Base-by-base conservation (phyloP, 1,284 basidiomycete genomes). In the Sanghuangporus weigelae region DNA sequence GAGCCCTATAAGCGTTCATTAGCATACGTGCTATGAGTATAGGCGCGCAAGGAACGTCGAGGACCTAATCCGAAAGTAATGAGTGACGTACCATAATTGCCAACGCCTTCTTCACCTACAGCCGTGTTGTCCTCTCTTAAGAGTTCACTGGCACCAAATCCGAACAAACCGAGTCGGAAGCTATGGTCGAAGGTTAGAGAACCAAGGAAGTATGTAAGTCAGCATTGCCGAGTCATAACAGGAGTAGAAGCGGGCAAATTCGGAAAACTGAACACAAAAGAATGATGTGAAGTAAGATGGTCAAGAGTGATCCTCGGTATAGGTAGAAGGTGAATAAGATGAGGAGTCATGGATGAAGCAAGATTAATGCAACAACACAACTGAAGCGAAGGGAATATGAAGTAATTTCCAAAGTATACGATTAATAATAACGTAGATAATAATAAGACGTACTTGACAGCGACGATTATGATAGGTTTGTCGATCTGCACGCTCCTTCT, bases 141-240 rank as follows among this genome's bases (percentile, higher is more conserved):
- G 56, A 81, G 79, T 31, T 79, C 77, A 65, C 82, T 84, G 8
- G 86, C 85, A 31, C 87, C 89, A 63, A 84, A 90, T 31, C 89
- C 89, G 69, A 91, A 81, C 46, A 91, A 73, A 53, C 89, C 89
- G 21, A 91, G 74, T n/a, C 89, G 88, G 72, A 84, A 91, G 72
- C 89, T 91, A 67, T 19, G 57, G 31, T 23, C 6, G 7, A n/a
- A 14, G 38, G 23, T 39, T 16, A 48, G 31, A 16, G 40, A 12
- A 48, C 1, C 53, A 38, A 54, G 26, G 21, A 38, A 54, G 31
- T 31, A 38, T 8, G 23, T 8, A 54, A 54, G 53, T 50, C 31
- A 59, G 26, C 26, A 49, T 14, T n/a, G 7, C 16, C 50, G 4
- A n/a, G 40, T 55, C 35, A 21, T 11, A 23, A 50, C 54, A 8